Evolutionary conservation across 306 rosid species (phyloP), one percentile per base, ranked within the genome.

Genomic region (Ochetophila trinervis): DNA sequence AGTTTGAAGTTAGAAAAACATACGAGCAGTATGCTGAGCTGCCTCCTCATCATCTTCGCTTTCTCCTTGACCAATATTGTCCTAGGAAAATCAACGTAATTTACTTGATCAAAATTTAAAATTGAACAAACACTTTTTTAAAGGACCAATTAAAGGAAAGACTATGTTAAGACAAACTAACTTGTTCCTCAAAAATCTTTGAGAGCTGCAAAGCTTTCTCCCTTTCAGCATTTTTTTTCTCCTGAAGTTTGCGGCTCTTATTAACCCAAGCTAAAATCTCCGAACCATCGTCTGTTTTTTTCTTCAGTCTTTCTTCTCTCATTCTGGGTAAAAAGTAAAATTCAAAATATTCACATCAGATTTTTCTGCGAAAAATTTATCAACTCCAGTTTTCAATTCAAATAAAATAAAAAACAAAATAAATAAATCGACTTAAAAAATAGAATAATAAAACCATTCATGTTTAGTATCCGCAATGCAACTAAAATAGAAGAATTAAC

Each of bases 151-250:
- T 19, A 27, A 60, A 40, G 6, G 4, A 71, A 76, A 54, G 22
- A 58, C 15, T 17, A 40, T 1, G 18, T 17, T 24, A n/a, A 22
- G 49, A 51, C 30, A 37, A 66, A 78, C 70, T 60, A 45, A 91
- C 98, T 94, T 87, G 99, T 80, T 93, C 99, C 83, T 86, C 96
- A 63, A 93, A 90, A 65, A 84, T 68, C 79, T 84, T 89, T 51
- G 98, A 89, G 71, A 84, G 91, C 83, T 84, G 93, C 80, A 80
- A 37, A 56, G 86, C 96, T 84, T 79, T 89, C 72, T 82, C 70
- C 72, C 82, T 92, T 76, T 85, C 87, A 64, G 70, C 68, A 68
- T 58, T 77, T 74, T 67, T 81, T 74, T 79, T 81, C 40, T 82
- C 87, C 79, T 79, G 89, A 10, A 93, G 37, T 76, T 93, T 93